phyloP scores from a whole-genome alignment of 345 rosid species.

The Chamaenerion angustifolium region DNA sequence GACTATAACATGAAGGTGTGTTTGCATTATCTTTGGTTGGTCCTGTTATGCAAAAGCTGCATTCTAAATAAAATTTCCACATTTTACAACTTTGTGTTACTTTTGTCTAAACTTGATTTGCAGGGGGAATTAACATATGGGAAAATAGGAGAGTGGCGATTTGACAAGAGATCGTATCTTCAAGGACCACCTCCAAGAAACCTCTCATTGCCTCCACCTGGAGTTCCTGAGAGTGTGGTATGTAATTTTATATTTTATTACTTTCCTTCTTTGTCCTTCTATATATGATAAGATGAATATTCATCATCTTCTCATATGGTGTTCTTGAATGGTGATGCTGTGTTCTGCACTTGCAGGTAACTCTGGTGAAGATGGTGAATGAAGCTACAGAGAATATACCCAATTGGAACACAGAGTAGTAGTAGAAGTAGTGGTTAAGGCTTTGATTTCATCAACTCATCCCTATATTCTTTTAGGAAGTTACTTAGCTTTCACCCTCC shows the following conservation, averaged over 20 bases:
- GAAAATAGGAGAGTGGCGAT: slow-evolving; percentile 88
- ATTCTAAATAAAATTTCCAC: neutral
- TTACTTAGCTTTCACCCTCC: too few species aligned
- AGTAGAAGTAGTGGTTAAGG: too few species aligned
- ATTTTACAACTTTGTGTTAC: too few species aligned
- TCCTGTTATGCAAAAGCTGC: neutral
- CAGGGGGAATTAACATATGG: slow-evolving; percentile 70
- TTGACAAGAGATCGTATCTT: slow-evolving; percentile 86
- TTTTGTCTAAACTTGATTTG: neutral
- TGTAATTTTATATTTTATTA: slow-evolving; percentile 10
- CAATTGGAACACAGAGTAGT: neutral
- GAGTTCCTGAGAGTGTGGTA: slow-evolving; percentile 98
- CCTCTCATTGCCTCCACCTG: slow-evolving; percentile 72
- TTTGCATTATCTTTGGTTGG: neutral
- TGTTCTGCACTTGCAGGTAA: slow-evolving; percentile 7
- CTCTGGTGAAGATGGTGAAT: slow-evolving; percentile 16
- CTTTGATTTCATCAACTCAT: too few species aligned
- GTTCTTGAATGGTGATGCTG: too few species aligned
- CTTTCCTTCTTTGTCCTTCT: neutral
- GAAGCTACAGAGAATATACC: slow-evolving; percentile 14
- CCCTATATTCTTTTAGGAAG: too few species aligned
- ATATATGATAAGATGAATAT: neutral
- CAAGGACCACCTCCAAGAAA: slow-evolving; percentile 76
- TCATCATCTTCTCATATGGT: neutral
- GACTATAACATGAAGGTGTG: slow-evolving; percentile 79